Evolutionary conservation across 2,329 filamentous ascomycete genomes (phyloP).

Genomic region (Alternaria dauci): DNA sequence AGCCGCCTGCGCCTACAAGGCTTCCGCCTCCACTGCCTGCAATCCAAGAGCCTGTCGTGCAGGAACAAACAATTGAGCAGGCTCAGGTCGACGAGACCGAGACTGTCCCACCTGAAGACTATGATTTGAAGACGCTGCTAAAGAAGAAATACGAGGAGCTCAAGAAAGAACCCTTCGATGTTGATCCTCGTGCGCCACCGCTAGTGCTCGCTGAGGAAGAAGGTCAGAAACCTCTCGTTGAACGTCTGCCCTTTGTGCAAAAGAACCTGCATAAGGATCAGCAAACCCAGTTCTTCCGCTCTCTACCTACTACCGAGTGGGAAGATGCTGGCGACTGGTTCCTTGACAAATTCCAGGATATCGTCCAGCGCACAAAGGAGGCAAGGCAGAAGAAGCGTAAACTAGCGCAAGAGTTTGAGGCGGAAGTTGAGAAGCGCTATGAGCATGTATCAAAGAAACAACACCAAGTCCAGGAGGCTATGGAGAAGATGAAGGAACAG

Average conservation of each 20-base stretch:
- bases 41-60: slow-evolving; percentile 14
- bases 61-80: slow-evolving; percentile 18
- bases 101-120: slow-evolving; percentile 50
- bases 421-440: slow-evolving; percentile 63
- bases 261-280: slow-evolving; percentile 39
- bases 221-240: slow-evolving; percentile 35
- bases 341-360: slow-evolving; percentile 61
- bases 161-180: slow-evolving; percentile 60
- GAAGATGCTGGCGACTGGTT: slow-evolving; percentile 70
- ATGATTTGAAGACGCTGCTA: slow-evolving; percentile 55
- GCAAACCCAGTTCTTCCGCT: slow-evolving; percentile 61
- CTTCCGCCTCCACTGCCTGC: slow-evolving; percentile 5
- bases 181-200: slow-evolving; percentile 32
- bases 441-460: slow-evolving; percentile 60
- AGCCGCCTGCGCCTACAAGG: slow-evolving; percentile 8
- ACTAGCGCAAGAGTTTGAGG: slow-evolving; percentile 62
- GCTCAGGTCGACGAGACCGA: slow-evolving; percentile 14
- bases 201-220: slow-evolving; percentile 35
- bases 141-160: slow-evolving; percentile 60
- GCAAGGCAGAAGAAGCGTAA: slow-evolving; percentile 63
- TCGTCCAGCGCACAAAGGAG: slow-evolving; percentile 62
- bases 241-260: slow-evolving; percentile 41
- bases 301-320: slow-evolving; percentile 64
- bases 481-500: slow-evolving; percentile 63
- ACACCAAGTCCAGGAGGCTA: slow-evolving; percentile 58